Percentiles rank a stretch among this genome's conserved stretches.
These are phyloP conservation scores for Ogataea trehaloabstinens DNA, from an alignment of 805 yeast genomes.

Conservation along the genomic window DNA sequence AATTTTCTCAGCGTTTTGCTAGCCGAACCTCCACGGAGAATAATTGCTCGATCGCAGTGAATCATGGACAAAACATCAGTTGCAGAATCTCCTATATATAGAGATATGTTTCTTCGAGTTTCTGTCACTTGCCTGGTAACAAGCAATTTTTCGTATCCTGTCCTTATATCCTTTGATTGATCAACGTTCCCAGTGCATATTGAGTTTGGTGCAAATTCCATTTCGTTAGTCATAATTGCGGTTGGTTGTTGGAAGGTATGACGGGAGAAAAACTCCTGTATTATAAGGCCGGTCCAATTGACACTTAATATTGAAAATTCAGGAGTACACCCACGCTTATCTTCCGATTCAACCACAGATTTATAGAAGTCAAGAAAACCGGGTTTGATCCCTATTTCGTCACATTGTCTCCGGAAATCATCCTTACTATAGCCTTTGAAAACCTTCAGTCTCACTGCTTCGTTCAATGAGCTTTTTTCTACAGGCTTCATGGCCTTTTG, in stretches of 20 bases:
- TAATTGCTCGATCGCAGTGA: constrained; percentile 45
- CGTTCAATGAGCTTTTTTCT: constrained; percentile 48
- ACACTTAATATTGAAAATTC: constrained; percentile 46
- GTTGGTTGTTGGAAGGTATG: constrained; percentile 5
- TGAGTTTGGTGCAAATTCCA: constrained; percentile 34
- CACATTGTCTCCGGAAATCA: constrained; percentile 36
- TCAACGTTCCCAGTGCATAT: constrained; percentile 25
- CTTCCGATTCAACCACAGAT: neutral
- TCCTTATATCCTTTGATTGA: constrained; percentile 36
- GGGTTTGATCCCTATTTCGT: constrained; percentile 35
- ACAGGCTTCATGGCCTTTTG: constrained; percentile 44
- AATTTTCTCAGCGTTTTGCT: constrained; percentile 22
- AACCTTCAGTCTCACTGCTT: constrained; percentile 35
- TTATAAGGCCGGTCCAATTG: constrained; percentile 58
- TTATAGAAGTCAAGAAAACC: constrained; percentile 38
- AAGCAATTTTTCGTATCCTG: constrained; percentile 52
- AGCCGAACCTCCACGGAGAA: constrained; percentile 41
- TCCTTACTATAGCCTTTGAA: constrained; percentile 41
- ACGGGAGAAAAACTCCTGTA: constrained; percentile 31
- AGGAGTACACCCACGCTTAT: constrained; percentile 1
- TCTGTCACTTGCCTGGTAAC: constrained; percentile 18
- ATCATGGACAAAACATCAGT: constrained; percentile 56
- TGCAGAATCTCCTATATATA: constrained; percentile 62
- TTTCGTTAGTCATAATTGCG: constrained; percentile 48
- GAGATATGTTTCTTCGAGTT: constrained; percentile 18